Percentiles rank a stretch among this genome's conserved stretches.
phyloP scores from a whole-genome alignment of 176 grass and related monocot genomes.

The Elymus sibiricus region DNA sequence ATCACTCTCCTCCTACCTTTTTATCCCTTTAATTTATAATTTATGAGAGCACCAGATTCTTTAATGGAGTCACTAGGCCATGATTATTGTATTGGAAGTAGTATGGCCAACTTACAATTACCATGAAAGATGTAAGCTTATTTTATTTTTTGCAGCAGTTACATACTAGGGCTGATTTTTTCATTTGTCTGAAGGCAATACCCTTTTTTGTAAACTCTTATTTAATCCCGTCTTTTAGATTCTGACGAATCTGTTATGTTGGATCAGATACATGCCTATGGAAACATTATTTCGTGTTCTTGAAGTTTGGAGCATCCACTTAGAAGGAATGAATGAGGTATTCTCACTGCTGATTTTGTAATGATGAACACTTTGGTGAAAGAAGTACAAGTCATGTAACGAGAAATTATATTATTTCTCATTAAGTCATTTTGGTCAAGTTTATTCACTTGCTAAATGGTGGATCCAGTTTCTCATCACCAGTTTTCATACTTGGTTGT shows the following conservation, averaged over 20 bases:
- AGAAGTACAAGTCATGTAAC: not conserved
- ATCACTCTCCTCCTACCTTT: not conserved
- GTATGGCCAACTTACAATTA: not conserved
- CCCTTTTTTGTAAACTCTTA: not conserved
- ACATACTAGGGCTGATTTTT: not conserved
- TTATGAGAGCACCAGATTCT: not conserved
- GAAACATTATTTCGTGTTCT: slow-evolving; percentile 59
- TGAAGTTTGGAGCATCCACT: slow-evolving; percentile 62
- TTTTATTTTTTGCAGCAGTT: not conserved
- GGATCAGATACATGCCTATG: slow-evolving; percentile 61
- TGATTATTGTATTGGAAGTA: not conserved
- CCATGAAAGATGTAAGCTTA: not conserved
- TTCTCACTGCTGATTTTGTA: not conserved
- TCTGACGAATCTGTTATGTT: slow-evolving; percentile 33
- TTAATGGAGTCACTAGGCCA: not conserved
- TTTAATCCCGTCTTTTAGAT: not conserved
- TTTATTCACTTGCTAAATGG: not conserved
- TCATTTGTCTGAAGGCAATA: not conserved
- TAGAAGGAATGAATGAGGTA: slow-evolving; percentile 71
- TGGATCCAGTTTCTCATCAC: not conserved
- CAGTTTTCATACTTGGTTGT: not conserved
- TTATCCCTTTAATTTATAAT: not conserved
- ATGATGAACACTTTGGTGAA: not conserved
- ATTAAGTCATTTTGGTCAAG: not conserved
- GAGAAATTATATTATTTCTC: not conserved